Base-by-base conservation (phyloP, 352 stramenopile species). In the Globisporangium emineosum region DNA sequence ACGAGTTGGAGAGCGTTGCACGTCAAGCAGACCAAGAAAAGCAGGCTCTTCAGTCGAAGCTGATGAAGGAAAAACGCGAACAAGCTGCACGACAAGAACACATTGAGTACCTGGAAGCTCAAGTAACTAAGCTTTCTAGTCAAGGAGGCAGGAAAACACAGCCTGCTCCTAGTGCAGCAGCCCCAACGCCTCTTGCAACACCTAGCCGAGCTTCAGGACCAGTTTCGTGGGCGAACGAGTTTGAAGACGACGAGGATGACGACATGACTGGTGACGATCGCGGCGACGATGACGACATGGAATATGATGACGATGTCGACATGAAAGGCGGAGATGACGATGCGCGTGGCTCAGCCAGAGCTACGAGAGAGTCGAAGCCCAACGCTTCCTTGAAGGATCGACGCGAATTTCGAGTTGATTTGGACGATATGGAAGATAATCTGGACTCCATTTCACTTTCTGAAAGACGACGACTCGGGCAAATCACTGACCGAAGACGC, bases 171-270 rank as follows among this genome's bases (percentile, higher is more conserved):
- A 56, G 43, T 64, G 58, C 19, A n/a, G 52, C 30, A 8, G 43
- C 62, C n/a, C 47, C 47, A 25, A 25, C 47, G 27, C 15, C 50
- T 42, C 21, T 51, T 43, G 23, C 67, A n/a, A 59, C 64, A 13
- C 40, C 65, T 13, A 49, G 37, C 10, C 52, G 59, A 53, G 53
- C 61, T 23, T 70, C 68, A 19, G 74, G 76, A 5, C 74, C 71
- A 37, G 66, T 79, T 5, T 90, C 83, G 0, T 90, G 83, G 83
- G 77, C 77, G 7, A 93, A 93, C 47, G 83, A 91, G 17, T 80
- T 90, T 29, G 75, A 78, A 29, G 75, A 83, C n/a, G 77, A 86
- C 7, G 79, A 86, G 29, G 79, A 92, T 62, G 80, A 89, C 52
- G 76, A 88, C 23, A 86, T 86, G 77, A 73, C 55, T 29, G 77